Base-by-base conservation (phyloP, 176 grass and related monocot species). In the Aegilops bicornis region DNA sequence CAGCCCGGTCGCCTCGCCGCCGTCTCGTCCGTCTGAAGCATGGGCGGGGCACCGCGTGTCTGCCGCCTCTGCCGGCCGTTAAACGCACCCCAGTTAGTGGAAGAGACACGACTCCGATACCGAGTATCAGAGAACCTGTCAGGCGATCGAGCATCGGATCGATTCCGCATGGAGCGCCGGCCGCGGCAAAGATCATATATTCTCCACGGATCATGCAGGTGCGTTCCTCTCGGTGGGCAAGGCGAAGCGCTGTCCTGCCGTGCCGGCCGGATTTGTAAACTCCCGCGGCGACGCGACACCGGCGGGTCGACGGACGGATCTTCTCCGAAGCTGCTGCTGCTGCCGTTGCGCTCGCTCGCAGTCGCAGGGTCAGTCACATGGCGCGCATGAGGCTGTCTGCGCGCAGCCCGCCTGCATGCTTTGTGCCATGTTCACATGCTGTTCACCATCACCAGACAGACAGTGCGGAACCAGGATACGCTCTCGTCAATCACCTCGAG, bases 371-470 rank as follows among this genome's bases (percentile, higher is more conserved):
- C 72, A 90, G 9, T 65, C 72, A 90, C 84, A 86, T 86, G 84
- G 88, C 36, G 23, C 42, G 42, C 83, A 27, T 82, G 70, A 40
- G 10, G 13, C 27, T 86, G 64, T 90, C 88, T 33, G 83, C 80
- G 79, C 79, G 39, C 16, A 82, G 77, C 84, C 84, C 79, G 66
- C 78, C 42, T 77, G 0, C 37, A 63, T 54, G 7, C 11, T 58
- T 58, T 22, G 54, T 27, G 13, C 24, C 47, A 35, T 82, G 83
- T 67, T 70, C 72, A 36, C 60, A 77, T 70, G 78, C 87, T 81
- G 79, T 63, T 82, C 70, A 45, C 69, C 20, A 4, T 54, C 50
- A 1, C 30, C 29, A 24, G 39, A 73, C 40, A 27, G 71, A 27
- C 27, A 27, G 27, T 19, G n/a, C 7, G 17, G 32, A 73, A 86